Conservation (phyloP, 2,329 filamentous ascomycete genomes). For the Helotiales sp. region DNA sequence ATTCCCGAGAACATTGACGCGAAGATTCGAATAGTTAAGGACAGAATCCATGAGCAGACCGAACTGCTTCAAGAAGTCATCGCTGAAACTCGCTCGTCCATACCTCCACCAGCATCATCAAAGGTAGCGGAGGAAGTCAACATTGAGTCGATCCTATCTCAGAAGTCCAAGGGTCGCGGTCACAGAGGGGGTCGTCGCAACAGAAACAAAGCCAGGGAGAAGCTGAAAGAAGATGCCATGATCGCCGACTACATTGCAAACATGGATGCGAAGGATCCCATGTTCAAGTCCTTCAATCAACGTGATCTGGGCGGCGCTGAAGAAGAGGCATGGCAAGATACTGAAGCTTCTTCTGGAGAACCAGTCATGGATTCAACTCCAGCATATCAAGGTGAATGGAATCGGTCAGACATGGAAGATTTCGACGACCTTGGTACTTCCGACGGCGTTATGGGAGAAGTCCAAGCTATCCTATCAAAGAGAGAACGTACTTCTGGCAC, state of each 20-base stretch:
- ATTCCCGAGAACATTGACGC: slow-evolving; percentile 32
- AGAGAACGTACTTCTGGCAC: slow-evolving; percentile 50
- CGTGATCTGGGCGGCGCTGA: slow-evolving; percentile 53
- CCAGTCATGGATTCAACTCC: slow-evolving; percentile 12
- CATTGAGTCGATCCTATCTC: slow-evolving; percentile 6
- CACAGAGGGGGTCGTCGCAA: slow-evolving; percentile 14
- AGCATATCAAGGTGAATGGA: slow-evolving; percentile 45
- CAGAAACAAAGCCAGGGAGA: slow-evolving; percentile 26
- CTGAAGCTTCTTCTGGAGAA: slow-evolving; percentile 34
- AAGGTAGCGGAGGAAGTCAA: slow-evolving; percentile 9
- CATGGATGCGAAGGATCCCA: slow-evolving; percentile 39
- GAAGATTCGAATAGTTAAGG: slow-evolving; percentile 40
- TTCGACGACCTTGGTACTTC: slow-evolving; percentile 56
- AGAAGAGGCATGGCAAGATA: slow-evolving; percentile 46
- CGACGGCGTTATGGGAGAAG: slow-evolving; percentile 49
- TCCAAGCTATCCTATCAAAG: slow-evolving; percentile 51
- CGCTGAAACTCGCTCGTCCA: neutral
- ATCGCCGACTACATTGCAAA: slow-evolving; percentile 45
- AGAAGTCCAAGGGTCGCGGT: neutral
- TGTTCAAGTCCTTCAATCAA: slow-evolving; percentile 28
- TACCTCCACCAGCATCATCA: slow-evolving; percentile 14
- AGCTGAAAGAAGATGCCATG: slow-evolving; percentile 28
- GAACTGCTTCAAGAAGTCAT: slow-evolving; percentile 39
- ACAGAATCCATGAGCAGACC: slow-evolving; percentile 37
- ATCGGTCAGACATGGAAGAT: slow-evolving; percentile 51